Conservation (phyloP, 106 monocot species). For the Apostasia ramifera region DNA sequence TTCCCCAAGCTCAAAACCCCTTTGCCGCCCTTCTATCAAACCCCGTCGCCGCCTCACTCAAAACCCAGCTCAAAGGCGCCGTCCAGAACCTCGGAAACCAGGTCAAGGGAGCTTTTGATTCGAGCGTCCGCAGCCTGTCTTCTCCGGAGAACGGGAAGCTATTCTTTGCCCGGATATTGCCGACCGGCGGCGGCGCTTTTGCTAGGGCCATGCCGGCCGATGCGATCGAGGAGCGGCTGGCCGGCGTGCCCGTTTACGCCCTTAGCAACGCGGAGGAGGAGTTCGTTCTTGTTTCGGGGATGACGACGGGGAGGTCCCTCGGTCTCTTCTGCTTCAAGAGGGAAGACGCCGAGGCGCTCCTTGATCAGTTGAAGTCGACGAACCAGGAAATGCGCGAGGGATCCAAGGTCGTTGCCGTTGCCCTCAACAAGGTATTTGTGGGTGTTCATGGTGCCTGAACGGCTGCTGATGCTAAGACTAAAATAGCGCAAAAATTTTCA, state of each 20-base stretch:
- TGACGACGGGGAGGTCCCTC: slow-evolving; percentile 44
- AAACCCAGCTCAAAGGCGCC: not conserved
- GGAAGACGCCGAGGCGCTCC: slow-evolving; percentile 75
- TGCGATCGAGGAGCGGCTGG: slow-evolving; percentile 58
- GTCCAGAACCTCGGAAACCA: not conserved
- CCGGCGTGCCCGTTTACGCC: slow-evolving; percentile 82
- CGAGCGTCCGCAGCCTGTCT: not conserved
- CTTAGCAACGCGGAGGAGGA: slow-evolving; percentile 65
- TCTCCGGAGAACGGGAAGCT: not conserved
- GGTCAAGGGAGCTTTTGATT: not conserved
- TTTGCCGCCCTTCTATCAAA: slow-evolving; percentile 4
- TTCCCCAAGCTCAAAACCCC: not conserved
- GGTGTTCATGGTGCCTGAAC: too few relatives aligned
- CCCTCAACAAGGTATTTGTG: slow-evolving; percentile 62
- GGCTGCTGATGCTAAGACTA: too few relatives aligned
- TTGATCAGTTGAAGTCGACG: slow-evolving; percentile 67
- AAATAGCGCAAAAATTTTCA: too few relatives aligned
- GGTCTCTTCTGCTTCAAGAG: slow-evolving; percentile 73
- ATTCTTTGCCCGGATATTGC: slow-evolving; percentile 15
- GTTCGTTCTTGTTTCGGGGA: slow-evolving; percentile 78
- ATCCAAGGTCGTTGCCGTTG: slow-evolving; percentile 70
- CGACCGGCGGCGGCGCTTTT: not conserved
- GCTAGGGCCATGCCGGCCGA: slow-evolving; percentile 23
- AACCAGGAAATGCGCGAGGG: slow-evolving; percentile 39
- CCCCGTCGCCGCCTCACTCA: not conserved